These are phyloP conservation scores for Deakozyma indianensis DNA, from an alignment of 805 yeast species.

Conservation along the genomic window DNA sequence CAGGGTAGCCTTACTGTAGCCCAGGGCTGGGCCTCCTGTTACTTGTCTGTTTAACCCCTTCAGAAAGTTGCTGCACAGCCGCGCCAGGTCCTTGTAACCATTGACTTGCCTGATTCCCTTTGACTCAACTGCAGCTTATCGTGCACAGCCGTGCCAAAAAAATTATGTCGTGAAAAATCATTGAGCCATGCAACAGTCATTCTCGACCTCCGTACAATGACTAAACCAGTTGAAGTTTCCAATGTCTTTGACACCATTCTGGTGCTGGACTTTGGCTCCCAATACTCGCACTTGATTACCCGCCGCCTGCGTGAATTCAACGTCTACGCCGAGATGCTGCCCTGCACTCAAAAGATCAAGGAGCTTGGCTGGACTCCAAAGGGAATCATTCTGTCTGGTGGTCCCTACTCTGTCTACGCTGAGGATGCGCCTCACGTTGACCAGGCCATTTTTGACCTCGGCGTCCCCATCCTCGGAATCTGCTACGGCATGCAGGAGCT, in stretches of 20 bases:
- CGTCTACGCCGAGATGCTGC: constrained; percentile 97
- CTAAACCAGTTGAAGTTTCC: constrained; percentile 44
- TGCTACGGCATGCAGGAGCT: constrained; percentile 99
- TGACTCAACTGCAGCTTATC: no score
- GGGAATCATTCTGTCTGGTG: constrained; percentile 92
- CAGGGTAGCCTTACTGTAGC: no score
- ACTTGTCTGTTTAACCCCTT: no score
- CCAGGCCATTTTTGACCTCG: constrained; percentile 76
- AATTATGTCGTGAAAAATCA: no score
- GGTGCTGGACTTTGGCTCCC: constrained; percentile 97
- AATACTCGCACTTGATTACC: constrained; percentile 91
- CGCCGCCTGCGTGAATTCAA: constrained; percentile 96
- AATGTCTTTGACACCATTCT: constrained; percentile 89
- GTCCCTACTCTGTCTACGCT: constrained; percentile 95
- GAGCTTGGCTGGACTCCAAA: constrained; percentile 90
- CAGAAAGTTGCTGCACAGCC: no score
- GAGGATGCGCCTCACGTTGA: constrained; percentile 96
- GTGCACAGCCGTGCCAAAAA: no score
- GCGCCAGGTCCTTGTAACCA: no score
- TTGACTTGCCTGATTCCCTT: no score
- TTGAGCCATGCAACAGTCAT: no score
- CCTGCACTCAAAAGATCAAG: constrained; percentile 93
- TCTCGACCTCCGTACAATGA: constrained; percentile 4
- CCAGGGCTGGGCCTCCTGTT: no score
- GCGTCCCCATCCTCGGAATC: constrained; percentile 91